These are phyloP conservation scores for Naganishia liquefaciens DNA, from an alignment of 1,284 basidiomycete genomes.

Conservation along the genomic window DNA sequence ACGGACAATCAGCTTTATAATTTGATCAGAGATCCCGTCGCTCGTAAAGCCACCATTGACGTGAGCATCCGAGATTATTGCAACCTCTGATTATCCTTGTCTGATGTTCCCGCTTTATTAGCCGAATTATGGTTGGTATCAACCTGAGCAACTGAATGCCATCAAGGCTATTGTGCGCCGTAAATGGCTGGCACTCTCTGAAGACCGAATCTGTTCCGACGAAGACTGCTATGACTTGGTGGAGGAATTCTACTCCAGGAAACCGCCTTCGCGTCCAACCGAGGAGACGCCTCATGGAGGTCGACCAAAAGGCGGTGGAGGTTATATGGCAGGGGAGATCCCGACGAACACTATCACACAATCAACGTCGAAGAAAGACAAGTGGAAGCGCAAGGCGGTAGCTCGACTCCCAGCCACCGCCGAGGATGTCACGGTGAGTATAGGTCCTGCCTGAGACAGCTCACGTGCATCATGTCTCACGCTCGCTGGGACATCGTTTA, in stretches of 20 bases:
- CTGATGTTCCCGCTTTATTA: not conserved
- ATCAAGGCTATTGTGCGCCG: slow-evolving; percentile 36
- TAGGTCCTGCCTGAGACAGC: not conserved
- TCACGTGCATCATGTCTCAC: not conserved
- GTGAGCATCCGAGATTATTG: slow-evolving; percentile 56
- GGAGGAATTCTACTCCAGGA: slow-evolving; percentile 25
- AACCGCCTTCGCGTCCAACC: not conserved
- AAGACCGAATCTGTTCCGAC: slow-evolving; percentile 25
- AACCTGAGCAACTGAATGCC: slow-evolving; percentile 31
- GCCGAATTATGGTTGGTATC: slow-evolving; percentile 36
- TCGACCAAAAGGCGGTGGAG: slow-evolving; percentile 32
- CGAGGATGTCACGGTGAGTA: slow-evolving; percentile 28
- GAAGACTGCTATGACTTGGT: slow-evolving; percentile 20
- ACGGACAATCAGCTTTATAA: slow-evolving; percentile 74
- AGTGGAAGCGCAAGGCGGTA: slow-evolving; percentile 29
- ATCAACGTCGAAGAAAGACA: slow-evolving; percentile 22
- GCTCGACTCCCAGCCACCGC: slow-evolving; percentile 12
- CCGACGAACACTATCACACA: slow-evolving; percentile 19
- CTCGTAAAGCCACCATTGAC: slow-evolving; percentile 68
- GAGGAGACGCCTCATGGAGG: slow-evolving; percentile 16
- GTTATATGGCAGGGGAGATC: slow-evolving; percentile 27
- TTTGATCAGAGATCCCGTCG: slow-evolving; percentile 73
- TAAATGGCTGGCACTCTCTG: slow-evolving; percentile 36
- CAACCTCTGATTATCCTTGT: not conserved
- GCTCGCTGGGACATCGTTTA: not conserved